Conservation (phyloP, 805 yeast genomes). For the Candida wancherniae region DNA sequence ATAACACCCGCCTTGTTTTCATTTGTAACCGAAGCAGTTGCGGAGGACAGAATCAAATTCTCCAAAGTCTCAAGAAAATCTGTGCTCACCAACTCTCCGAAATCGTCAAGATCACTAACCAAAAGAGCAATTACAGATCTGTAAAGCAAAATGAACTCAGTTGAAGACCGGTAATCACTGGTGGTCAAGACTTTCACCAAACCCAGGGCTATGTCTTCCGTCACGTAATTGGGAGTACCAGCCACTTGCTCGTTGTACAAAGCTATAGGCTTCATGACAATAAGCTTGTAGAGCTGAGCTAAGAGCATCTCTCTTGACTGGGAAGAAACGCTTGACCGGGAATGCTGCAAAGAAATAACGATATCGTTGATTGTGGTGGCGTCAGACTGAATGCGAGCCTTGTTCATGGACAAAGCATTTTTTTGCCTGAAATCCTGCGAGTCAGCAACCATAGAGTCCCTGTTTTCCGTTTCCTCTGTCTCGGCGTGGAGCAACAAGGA, state of each 20-base stretch:
- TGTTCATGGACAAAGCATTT: conserved; percentile 27
- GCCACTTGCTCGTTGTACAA: conserved; percentile 32
- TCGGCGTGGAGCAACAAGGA: conserved; percentile 14
- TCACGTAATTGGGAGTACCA: conserved; percentile 30
- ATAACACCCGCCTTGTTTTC: conserved; percentile 36
- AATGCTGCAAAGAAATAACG: conserved; percentile 35
- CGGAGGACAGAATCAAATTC: conserved; percentile 30
- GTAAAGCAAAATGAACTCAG: conserved; percentile 39
- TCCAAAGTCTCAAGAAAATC: conserved; percentile 27
- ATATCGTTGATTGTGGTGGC: conserved; percentile 41
- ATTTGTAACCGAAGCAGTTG: conserved; percentile 29
- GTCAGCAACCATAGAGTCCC: conserved; percentile 19
- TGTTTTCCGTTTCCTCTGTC: conserved; percentile 14
- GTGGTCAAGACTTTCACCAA: conserved; percentile 31
- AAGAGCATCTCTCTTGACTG: conserved; percentile 45
- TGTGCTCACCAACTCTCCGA: conserved; percentile 33
- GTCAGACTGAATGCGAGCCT: conserved; percentile 31
- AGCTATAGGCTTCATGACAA: conserved; percentile 38
- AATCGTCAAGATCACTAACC: conserved; percentile 49
- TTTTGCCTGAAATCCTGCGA: conserved; percentile 24
- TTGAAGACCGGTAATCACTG: conserved; percentile 31
- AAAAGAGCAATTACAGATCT: conserved; percentile 40
- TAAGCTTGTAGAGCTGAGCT: conserved; percentile 47
- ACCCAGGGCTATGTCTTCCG: conserved; percentile 31
- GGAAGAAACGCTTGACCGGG: conserved; percentile 44